phyloP scores from a whole-genome alignment of 2,329 filamentous ascomycete genomes.

The Myriosclerotinia curreyana region DNA sequence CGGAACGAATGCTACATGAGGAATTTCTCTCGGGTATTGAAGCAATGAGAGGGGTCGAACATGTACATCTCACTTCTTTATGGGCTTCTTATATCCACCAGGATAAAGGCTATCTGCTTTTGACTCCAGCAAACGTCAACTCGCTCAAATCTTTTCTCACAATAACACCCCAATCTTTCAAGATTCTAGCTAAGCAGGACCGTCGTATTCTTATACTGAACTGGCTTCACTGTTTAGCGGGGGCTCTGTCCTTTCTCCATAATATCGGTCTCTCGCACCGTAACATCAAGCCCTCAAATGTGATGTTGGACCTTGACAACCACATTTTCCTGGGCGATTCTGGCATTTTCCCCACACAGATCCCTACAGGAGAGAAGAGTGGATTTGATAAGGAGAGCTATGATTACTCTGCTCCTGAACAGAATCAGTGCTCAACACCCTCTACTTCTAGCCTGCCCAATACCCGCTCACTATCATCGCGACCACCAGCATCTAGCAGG shows the following conservation, averaged over 20 bases:
- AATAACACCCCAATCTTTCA: constrained; percentile 59
- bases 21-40: constrained; percentile 62
- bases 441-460: constrained; percentile 29
- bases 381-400: constrained; percentile 67
- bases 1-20: constrained; percentile 47
- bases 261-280: constrained; percentile 61
- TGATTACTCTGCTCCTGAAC: constrained; percentile 70
- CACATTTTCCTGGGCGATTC: constrained; percentile 67
- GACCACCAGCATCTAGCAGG: constrained; percentile 33
- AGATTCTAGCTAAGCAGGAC: constrained; percentile 58
- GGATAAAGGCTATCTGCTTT: constrained; percentile 61
- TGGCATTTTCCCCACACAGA: constrained; percentile 46
- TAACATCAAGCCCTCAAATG: constrained; percentile 67
- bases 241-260: constrained; percentile 67
- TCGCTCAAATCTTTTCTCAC: constrained; percentile 66
- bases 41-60: constrained; percentile 55
- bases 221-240: constrained; percentile 70
- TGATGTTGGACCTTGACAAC: constrained; percentile 64
- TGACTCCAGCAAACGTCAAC: constrained; percentile 64
- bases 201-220: constrained; percentile 61
- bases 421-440: constrained; percentile 39
- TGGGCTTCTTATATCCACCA: constrained; percentile 69
- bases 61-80: constrained; percentile 67
- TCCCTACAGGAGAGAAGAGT: constrained; percentile 45
- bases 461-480: not conserved